Percentiles rank a stretch among this genome's conserved stretches.
phyloP scores from a whole-genome alignment of 345 rosid genomes.

The Eucalyptus regnans region DNA sequence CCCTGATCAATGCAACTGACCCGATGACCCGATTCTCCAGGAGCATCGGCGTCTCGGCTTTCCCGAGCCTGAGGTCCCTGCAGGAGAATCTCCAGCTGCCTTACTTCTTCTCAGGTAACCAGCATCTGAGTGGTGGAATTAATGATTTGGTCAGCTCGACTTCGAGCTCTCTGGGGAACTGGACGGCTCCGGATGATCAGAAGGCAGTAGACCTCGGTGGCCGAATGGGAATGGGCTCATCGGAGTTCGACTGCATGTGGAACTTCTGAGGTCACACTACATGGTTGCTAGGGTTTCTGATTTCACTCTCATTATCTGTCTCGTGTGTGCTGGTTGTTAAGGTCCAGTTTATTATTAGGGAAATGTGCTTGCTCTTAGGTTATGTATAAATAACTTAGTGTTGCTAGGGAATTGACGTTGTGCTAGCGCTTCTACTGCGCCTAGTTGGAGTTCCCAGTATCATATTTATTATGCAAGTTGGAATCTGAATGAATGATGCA shows the following conservation, averaged over 20 bases:
- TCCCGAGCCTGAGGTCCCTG: constrained; percentile 61
- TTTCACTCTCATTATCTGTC: neutral
- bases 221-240: constrained; percentile 14
- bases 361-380: neutral
- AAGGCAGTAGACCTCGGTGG: neutral
- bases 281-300: neutral
- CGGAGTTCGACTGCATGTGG: constrained; percentile 83
- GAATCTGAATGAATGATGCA: neutral
- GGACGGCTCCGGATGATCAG: constrained; percentile 13
- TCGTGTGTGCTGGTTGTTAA: neutral
- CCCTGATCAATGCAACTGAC: neutral
- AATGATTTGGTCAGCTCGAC: neutral
- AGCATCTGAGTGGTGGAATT: neutral
- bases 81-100: constrained; percentile 86
- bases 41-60: constrained; percentile 15
- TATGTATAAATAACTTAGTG: neutral
- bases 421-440: neutral
- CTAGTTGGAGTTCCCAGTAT: neutral
- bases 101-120: constrained; percentile 9
- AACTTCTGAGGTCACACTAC: constrained; percentile 8
- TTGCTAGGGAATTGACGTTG: neutral
- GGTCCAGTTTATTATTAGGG: neutral
- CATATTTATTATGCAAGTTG: neutral
- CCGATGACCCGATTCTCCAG: neutral
- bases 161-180: constrained; percentile 10